Evolutionary conservation across 148 eudicot species (phyloP), one percentile per base, ranked within the genome.

Genomic region (Cornus controversa): DNA sequence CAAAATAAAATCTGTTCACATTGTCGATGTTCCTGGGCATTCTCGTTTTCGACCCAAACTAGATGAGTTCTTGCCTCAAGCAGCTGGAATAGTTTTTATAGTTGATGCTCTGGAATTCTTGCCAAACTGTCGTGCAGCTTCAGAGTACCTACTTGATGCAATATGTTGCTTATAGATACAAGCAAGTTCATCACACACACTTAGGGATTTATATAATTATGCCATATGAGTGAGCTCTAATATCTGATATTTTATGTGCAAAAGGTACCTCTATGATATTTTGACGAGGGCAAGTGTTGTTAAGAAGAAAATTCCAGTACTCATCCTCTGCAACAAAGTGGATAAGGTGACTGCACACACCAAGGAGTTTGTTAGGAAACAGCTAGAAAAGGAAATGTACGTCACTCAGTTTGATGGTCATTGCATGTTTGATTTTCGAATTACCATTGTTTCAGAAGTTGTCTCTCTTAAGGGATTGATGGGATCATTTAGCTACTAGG

Each of bases 291-390:
- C 93, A 8, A 89, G 90, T 81, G 87, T 91, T 67, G 93, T 86
- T 29, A 91, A 90, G 91, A 85, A 77, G 84, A 95, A 88, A 72
- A 85, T 91, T 72, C 97, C 99, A 26, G 57, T 93, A 7, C 92
- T 89, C 23, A 84, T 95, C 31, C 86, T 93, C 63, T 95, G 97
- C 86, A 93, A 95, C 85, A 95, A 95, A 82, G 90, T 90, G 50
- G 99, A 95, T 82, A 93, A 93, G 81, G 93, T 91, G 66, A 90
- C 97, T 57, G 99, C 99, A 66, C 99, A 95, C 80, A 85, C 97
- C 10, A 90, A 91, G 79, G 99, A 95, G 70, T 93, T 95, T 75
- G 89, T 95, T 78, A 90, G 96, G 23, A 95, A 95, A 76, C 99
- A 93, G 81, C 89, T 95, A 75, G 97, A 95, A 85, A 95, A 93